phyloP scores from a whole-genome alignment of 1,284 basidiomycete genomes.

The Polyporus tsugae region DNA sequence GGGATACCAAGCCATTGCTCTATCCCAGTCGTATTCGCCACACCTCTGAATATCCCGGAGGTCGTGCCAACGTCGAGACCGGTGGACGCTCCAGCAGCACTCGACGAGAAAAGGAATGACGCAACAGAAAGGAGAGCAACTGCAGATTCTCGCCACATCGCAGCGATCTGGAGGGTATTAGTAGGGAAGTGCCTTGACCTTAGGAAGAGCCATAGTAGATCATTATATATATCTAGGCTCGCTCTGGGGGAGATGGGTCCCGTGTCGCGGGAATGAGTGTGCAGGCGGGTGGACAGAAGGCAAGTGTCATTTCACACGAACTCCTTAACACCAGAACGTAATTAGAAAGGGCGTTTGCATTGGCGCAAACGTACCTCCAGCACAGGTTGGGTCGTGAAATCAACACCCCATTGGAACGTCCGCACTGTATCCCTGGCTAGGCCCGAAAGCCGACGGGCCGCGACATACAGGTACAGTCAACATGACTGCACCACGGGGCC shows the following conservation, averaged over 20 bases:
- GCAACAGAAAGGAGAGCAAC: neutral
- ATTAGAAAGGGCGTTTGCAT: neutral
- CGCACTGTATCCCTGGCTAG: neutral
- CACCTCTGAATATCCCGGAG: constrained; percentile 57
- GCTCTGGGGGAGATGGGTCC: neutral
- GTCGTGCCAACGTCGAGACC: constrained; percentile 45
- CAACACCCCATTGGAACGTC: neutral
- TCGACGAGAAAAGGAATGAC: neutral
- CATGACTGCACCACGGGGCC: constrained; percentile 17
- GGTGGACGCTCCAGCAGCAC: constrained; percentile 9
- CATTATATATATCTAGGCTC: neutral
- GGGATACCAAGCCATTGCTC: constrained; percentile 72
- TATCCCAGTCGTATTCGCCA: constrained; percentile 49
- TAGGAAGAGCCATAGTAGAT: neutral
- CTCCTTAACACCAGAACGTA: neutral
- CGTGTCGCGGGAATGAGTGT: neutral
- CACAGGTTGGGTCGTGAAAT: too few species aligned
- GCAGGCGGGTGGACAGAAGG: neutral
- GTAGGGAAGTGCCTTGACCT: neutral
- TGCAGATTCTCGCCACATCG: neutral
- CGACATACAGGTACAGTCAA: neutral
- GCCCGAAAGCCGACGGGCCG: neutral
- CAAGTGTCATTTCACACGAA: neutral
- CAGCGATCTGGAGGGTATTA: neutral
- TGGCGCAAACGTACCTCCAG: neutral